phyloP scores from a whole-genome alignment of 2,329 filamentous ascomycete species.

The Hysterium pulicare region DNA sequence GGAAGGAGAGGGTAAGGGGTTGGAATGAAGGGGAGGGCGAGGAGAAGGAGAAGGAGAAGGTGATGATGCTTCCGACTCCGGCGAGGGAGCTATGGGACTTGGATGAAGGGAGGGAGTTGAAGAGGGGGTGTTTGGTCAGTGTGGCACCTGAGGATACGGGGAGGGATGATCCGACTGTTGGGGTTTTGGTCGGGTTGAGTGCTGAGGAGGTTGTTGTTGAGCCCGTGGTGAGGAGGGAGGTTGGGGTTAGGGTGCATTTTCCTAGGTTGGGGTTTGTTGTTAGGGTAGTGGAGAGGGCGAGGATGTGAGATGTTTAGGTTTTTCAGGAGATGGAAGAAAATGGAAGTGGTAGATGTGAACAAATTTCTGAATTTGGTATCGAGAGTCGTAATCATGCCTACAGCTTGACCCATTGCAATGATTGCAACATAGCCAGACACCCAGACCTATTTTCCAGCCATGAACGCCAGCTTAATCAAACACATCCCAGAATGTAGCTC shows the following conservation, averaged over 20 bases:
- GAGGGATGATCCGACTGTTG: constrained; percentile 35
- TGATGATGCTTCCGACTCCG: constrained; percentile 30
- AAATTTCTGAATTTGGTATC: too few relatives aligned
- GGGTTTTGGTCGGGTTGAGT: constrained; percentile 33
- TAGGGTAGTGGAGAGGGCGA: constrained; percentile 12
- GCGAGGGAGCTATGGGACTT: constrained; percentile 21
- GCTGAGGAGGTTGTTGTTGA: constrained; percentile 41
- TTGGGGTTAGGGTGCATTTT: constrained; percentile 40
- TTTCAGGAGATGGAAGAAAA: neutral
- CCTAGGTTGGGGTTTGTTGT: constrained; percentile 40
- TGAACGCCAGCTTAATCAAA: too few relatives aligned
- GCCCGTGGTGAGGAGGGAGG: constrained; percentile 25
- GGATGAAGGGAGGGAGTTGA: constrained; percentile 28
- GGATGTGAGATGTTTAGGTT: constrained; percentile 9
- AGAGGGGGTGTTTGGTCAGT: constrained; percentile 26
- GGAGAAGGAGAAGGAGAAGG: too few relatives aligned
- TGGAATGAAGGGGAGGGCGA: too few relatives aligned
- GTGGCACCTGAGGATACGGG: constrained; percentile 43
- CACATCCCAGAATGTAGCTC: too few relatives aligned
- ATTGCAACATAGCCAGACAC: too few relatives aligned
- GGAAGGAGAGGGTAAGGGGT: too few relatives aligned
- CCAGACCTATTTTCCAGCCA: too few relatives aligned
- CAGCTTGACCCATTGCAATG: too few relatives aligned
- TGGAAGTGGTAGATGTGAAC: neutral
- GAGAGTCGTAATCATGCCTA: too few relatives aligned